Percentiles rank a stretch among this genome's conserved stretches.
phyloP scores from a whole-genome alignment of 352 stramenopile species.

The Phytophthora niederhauseri region DNA sequence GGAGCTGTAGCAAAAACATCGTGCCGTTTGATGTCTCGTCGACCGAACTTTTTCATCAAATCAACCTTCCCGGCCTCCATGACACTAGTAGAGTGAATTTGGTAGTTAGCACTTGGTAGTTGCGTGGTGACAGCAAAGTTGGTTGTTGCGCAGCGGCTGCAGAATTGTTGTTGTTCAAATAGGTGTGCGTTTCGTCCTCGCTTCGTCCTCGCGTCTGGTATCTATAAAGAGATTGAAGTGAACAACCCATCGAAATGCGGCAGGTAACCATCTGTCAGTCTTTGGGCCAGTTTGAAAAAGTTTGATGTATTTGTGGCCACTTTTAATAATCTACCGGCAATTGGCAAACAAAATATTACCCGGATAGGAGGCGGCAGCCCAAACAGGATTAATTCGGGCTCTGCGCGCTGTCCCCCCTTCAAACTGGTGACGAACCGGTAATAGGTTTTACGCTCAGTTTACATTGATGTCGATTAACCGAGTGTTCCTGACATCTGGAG shows the following conservation, averaged over 20 bases:
- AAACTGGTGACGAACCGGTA: too few relatives aligned
- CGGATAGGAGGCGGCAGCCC: too few relatives aligned
- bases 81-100: not conserved
- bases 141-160: not conserved
- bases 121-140: not conserved
- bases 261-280: not conserved
- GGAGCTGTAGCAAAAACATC: conserved; percentile 11
- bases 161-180: not conserved
- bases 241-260: not conserved
- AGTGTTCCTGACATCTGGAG: too few relatives aligned
- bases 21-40: not conserved
- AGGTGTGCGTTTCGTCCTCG: not conserved
- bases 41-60: not conserved
- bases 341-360: too few relatives aligned
- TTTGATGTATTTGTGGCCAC: conserved; percentile 4
- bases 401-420: too few relatives aligned
- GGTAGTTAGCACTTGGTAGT: not conserved
- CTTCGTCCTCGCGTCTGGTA: not conserved
- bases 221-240: not conserved
- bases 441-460: too few relatives aligned
- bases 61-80: conserved; percentile 6
- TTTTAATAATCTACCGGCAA: conserved; percentile 1
- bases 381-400: too few relatives aligned
- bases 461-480: too few relatives aligned
- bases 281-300: not conserved